phyloP scores from a whole-genome alignment of 2,329 filamentous ascomycete species.

The Cladophialophora exuberans region DNA sequence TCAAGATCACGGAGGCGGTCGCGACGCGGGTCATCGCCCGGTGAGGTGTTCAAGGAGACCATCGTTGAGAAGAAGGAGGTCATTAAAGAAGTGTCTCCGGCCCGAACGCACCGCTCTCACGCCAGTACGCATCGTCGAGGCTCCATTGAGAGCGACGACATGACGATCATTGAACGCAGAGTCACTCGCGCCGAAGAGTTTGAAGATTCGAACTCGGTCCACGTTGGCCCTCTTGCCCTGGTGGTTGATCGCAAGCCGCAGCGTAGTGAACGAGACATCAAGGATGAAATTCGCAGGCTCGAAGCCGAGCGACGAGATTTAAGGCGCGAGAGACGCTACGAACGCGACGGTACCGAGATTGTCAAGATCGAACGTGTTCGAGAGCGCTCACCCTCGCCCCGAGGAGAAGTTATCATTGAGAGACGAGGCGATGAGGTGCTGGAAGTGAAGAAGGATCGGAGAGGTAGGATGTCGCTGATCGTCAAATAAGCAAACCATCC shows the following conservation, averaged over 20 bases:
- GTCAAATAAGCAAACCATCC: slow-evolving; percentile 25
- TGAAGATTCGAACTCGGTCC: slow-evolving; percentile 52
- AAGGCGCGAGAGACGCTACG: slow-evolving; percentile 59
- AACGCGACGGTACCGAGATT: slow-evolving; percentile 39
- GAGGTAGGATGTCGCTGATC: slow-evolving; percentile 77
- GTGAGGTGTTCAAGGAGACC: slow-evolving; percentile 27
- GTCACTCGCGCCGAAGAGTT: slow-evolving; percentile 43
- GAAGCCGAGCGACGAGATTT: slow-evolving; percentile 67
- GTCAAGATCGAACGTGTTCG: slow-evolving; percentile 32
- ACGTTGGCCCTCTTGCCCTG: slow-evolving; percentile 50
- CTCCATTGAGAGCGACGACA: slow-evolving; percentile 40
- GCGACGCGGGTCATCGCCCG: slow-evolving; percentile 30
- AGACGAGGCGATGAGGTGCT: slow-evolving; percentile 54
- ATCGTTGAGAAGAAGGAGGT: slow-evolving; percentile 32
- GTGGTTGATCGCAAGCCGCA: slow-evolving; percentile 54
- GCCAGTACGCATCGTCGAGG: slow-evolving; percentile 37
- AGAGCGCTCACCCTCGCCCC: slow-evolving; percentile 32
- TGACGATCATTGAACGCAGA: slow-evolving; percentile 39
- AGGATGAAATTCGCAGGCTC: slow-evolving; percentile 71
- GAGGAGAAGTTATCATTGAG: slow-evolving; percentile 39
- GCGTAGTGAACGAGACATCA: slow-evolving; percentile 65
- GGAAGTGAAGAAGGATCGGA: slow-evolving; percentile 81
- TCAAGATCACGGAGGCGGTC: slow-evolving; percentile 33
- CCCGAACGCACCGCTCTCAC: slow-evolving; percentile 29
- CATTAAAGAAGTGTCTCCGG: slow-evolving; percentile 30